Percentiles rank a stretch among this genome's conserved stretches.
These are phyloP conservation scores for Lipomyces oligophaga DNA, from an alignment of 805 yeast species.

Conservation along the genomic window DNA sequence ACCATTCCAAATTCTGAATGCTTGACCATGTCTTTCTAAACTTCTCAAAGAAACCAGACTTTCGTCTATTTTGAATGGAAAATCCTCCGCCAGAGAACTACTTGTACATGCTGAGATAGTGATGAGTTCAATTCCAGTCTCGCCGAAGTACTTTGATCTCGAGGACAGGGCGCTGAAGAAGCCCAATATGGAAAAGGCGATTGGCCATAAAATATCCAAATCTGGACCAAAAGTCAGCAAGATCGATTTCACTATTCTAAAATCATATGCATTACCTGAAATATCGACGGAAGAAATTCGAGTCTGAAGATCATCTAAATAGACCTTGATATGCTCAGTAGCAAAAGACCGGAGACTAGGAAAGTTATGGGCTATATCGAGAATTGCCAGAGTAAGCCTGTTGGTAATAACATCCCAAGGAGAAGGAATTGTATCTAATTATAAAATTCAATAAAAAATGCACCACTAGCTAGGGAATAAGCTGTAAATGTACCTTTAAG, in stretches of 20 bases:
- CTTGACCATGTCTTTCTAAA: slow-evolving; percentile 1
- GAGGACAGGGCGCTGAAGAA: slow-evolving; percentile 37
- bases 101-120: slow-evolving; percentile 2
- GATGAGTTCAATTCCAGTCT: slow-evolving; percentile 1
- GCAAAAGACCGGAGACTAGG: slow-evolving; percentile 36
- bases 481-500: slow-evolving; percentile 22
- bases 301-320: slow-evolving; percentile 33
- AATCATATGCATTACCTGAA: too few species aligned
- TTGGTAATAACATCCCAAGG: slow-evolving; percentile 45
- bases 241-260: too few species aligned
- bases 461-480: background rate
- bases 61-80: slow-evolving; percentile 14
- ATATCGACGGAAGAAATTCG: background rate
- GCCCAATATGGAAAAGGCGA: slow-evolving; percentile 34
- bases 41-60: slow-evolving; percentile 14
- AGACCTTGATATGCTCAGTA: slow-evolving; percentile 30
- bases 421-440: slow-evolving; percentile 36
- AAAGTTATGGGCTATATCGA: slow-evolving; percentile 27
- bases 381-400: slow-evolving; percentile 38
- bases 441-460: background rate
- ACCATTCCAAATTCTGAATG: slow-evolving; percentile 4
- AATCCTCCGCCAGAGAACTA: slow-evolving; percentile 3
- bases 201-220: slow-evolving; percentile 23
- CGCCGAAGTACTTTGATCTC: slow-evolving; percentile 3
- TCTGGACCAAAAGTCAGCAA: too few species aligned